These are phyloP conservation scores for Mortierella sp. DNA, from an alignment of 371 early-diverging fungal genomes.

Conservation along the genomic window DNA sequence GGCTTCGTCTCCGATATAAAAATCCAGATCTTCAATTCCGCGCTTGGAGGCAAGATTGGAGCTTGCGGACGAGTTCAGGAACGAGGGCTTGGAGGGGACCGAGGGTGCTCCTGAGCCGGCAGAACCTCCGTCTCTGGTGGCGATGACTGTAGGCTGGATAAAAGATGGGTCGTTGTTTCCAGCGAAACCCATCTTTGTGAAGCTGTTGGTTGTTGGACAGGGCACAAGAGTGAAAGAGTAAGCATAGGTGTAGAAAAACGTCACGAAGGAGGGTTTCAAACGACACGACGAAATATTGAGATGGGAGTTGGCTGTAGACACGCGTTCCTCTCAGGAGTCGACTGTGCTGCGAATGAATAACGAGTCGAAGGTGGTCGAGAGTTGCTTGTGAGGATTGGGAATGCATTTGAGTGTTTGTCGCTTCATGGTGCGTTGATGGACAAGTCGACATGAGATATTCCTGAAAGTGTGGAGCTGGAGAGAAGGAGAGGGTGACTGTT, in stretches of 20 bases:
- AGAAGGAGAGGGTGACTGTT: constrained; percentile 27
- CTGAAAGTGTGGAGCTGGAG: not conserved
- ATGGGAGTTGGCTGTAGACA: constrained; percentile 5
- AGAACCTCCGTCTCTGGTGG: constrained; percentile 76
- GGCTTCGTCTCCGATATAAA: constrained; percentile 98
- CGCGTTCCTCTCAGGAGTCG: constrained; percentile 3
- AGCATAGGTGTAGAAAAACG: constrained; percentile 19
- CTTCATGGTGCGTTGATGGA: not conserved
- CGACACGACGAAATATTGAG: constrained; percentile 8
- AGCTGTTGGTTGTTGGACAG: constrained; percentile 65
- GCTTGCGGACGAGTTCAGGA: constrained; percentile 61
- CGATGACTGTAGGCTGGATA: constrained; percentile 95
- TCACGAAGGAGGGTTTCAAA: constrained; percentile 19
- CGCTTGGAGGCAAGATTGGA: constrained; percentile 93
- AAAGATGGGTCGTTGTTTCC: constrained; percentile 97
- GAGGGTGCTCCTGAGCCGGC: constrained; percentile 65
- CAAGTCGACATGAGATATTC: constrained; percentile 6
- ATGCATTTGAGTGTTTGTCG: not conserved
- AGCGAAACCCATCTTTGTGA: constrained; percentile 98
- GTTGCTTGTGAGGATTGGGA: not conserved
- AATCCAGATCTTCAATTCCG: constrained; percentile 97
- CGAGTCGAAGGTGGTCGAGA: not conserved
- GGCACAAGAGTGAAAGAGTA: not conserved
- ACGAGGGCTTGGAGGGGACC: constrained; percentile 72
- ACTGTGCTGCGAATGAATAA: not conserved